Evolutionary conservation across 2,329 filamentous ascomycete genomes (phyloP).

Genomic region (Diplodia seriata): DNA sequence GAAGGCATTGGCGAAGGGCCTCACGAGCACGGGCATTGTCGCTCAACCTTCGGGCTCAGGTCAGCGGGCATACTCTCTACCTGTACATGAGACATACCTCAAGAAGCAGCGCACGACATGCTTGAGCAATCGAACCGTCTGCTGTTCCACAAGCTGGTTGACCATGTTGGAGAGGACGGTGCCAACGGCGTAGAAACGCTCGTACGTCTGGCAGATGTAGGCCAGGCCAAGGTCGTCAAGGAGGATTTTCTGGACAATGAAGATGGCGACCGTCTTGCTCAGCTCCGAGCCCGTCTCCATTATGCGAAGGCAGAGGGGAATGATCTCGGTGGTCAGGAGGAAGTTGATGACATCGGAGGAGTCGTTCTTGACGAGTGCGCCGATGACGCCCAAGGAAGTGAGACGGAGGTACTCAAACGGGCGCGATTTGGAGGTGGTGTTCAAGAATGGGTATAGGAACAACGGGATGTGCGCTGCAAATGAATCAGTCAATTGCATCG

Average conservation of each 20-base stretch:
- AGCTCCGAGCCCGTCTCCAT: slow-evolving; percentile 99
- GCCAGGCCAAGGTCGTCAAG: slow-evolving; percentile 95
- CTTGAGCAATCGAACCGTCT: slow-evolving; percentile 93
- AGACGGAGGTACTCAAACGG: slow-evolving; percentile 97
- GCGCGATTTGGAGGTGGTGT: slow-evolving; percentile 96
- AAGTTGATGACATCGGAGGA: slow-evolving; percentile 99
- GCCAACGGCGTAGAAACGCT: slow-evolving; percentile 96
- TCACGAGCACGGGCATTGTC: slow-evolving; percentile 96
- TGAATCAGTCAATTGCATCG: slow-evolving; percentile 34
- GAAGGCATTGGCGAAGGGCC: slow-evolving; percentile 92
- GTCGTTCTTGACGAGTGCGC: slow-evolving; percentile 97
- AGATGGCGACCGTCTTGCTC: slow-evolving; percentile 98
- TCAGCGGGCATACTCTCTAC: slow-evolving; percentile 5
- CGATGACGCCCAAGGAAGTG: slow-evolving; percentile 94
- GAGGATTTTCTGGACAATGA: slow-evolving; percentile 98
- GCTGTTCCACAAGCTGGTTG: slow-evolving; percentile 93
- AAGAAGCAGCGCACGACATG: slow-evolving; percentile 98
- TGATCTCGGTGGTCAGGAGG: slow-evolving; percentile 96
- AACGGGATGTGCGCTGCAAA: slow-evolving; percentile 90
- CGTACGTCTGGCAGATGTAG: slow-evolving; percentile 98
- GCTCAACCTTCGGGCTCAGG: slow-evolving; percentile 68
- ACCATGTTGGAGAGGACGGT: slow-evolving; percentile 99
- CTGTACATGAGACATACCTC: slow-evolving; percentile 66
- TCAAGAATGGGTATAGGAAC: slow-evolving; percentile 97
- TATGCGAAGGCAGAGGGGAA: slow-evolving; percentile 93